phyloP scores from a whole-genome alignment of 495 filamentous ascomycete species.

The Sphaerosporella brunnea region DNA sequence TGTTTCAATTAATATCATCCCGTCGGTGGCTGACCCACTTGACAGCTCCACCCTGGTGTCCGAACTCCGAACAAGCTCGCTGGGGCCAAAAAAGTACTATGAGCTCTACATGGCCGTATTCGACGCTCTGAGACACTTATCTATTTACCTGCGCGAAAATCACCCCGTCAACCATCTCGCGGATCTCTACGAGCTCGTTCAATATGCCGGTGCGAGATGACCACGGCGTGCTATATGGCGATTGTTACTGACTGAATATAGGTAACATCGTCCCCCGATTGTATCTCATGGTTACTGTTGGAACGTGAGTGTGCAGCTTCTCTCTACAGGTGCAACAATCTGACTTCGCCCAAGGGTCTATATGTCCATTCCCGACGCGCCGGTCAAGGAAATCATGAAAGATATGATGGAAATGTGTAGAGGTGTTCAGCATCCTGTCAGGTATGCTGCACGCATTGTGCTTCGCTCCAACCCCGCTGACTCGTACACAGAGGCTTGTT shows the following conservation, averaged over 20 bases:
- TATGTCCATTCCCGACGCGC: conserved; percentile 95
- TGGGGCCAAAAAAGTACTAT: conserved; percentile 97
- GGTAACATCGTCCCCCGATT: conserved; percentile 83
- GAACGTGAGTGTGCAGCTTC: conserved; percentile 36
- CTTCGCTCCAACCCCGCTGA: conserved; percentile 6
- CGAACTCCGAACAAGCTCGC: conserved; percentile 83
- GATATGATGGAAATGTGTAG: conserved; percentile 99
- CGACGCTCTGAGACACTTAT: conserved; percentile 90
- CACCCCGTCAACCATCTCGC: conserved; percentile 96
- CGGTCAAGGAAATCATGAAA: conserved; percentile 99
- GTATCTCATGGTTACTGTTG: conserved; percentile 97
- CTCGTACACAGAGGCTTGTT: conserved; percentile 50
- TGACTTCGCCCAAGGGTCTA: conserved; percentile 46
- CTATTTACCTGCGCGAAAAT: conserved; percentile 87
- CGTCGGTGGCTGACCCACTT: not conserved
- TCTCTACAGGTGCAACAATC: not conserved
- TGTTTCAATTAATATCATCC: not conserved
- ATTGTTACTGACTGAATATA: conserved; percentile 9
- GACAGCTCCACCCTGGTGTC: conserved; percentile 87
- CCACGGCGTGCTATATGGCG: no score
- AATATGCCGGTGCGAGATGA: conserved; percentile 58
- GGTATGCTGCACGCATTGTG: conserved; percentile 9
- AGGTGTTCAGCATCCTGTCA: conserved; percentile 88
- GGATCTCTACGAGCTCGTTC: conserved; percentile 94
- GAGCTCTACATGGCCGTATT: conserved; percentile 99